Evolutionary conservation across 768 basidiomycete genomes (phyloP), one percentile per base, ranked within the genome.

Genomic region (Amanita muscaria): DNA sequence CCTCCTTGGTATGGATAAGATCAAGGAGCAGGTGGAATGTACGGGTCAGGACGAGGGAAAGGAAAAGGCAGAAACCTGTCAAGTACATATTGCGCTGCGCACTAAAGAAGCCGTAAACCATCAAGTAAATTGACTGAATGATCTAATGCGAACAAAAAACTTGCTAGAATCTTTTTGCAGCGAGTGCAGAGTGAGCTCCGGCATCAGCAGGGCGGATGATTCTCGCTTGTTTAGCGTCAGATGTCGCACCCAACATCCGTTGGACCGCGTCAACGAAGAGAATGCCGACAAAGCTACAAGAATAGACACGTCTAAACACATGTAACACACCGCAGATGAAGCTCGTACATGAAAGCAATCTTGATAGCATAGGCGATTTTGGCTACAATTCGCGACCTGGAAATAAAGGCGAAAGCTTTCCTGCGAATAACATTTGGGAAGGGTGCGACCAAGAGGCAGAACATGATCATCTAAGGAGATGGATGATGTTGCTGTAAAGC

Each of bases 151-250:
- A n/a, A n/a, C n/a, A n/a, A 29, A 34, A 42, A 18, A 70, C 79
- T 48, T 55, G 90, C 85, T 93, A 93, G 69, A 98, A 98, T 63
- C 91, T 92, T 49, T 91, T 77, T 22, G 91, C 91, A 0, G 93
- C 81, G 53, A 90, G 73, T 59, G 79, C 88, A n/a, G 87, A 86
- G 61, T 97, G 93, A 1, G 80, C 77, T 35, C 86, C 74, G 11
- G 80, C 74, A 57, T 91, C 74, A 67, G 71, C 70, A 41, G 63
- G 47, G 21, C 67, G 65, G 1, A 72, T 72, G 32, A 68, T 57
- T 55, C 83, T 88, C 10, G 83, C 80, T 15, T 74, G 54, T 29
- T 90, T 84, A 0, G 74, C 59, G 58, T 91, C 87, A 3, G 83
- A 76, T 9, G 76, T 76, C 15, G 88, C 74, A 36, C 83, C 79